Conservation (phyloP, 2,329 filamentous ascomycete genomes). For the Botryotinia convoluta region DNA sequence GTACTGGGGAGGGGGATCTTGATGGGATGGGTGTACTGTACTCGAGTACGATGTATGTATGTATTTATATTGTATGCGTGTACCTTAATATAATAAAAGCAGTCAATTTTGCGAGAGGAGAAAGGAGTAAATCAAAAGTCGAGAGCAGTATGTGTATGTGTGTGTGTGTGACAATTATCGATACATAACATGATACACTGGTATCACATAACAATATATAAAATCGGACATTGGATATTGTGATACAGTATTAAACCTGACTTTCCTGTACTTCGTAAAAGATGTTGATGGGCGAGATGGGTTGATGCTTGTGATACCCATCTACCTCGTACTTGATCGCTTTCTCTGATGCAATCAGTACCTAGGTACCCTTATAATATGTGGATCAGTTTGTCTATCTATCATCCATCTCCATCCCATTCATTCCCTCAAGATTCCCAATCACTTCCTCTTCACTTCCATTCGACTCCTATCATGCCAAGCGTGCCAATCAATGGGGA, state of each 20-base stretch:
- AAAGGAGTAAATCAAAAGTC: background rate
- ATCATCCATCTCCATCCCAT: background rate
- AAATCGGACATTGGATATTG: background rate
- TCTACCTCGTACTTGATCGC: background rate
- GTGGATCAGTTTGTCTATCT: background rate
- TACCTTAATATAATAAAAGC: background rate
- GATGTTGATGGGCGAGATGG: background rate
- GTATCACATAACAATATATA: background rate
- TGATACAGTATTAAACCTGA: background rate
- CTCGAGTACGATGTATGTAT: background rate
- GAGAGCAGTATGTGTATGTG: background rate
- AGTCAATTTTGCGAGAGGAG: background rate
- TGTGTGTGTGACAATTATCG: background rate
- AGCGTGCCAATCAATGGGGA: slow-evolving; percentile 10
- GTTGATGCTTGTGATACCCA: background rate
- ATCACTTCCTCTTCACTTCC: background rate
- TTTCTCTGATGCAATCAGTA: background rate
- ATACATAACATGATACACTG: background rate
- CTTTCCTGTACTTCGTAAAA: background rate
- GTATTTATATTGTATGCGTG: background rate
- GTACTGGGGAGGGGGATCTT: background rate
- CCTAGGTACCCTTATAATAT: background rate
- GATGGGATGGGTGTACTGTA: background rate
- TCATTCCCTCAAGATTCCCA: background rate
- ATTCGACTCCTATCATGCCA: slow-evolving; percentile 4